These are phyloP conservation scores for Russula compacta DNA, from an alignment of 768 basidiomycete species.

Conservation along the genomic window DNA sequence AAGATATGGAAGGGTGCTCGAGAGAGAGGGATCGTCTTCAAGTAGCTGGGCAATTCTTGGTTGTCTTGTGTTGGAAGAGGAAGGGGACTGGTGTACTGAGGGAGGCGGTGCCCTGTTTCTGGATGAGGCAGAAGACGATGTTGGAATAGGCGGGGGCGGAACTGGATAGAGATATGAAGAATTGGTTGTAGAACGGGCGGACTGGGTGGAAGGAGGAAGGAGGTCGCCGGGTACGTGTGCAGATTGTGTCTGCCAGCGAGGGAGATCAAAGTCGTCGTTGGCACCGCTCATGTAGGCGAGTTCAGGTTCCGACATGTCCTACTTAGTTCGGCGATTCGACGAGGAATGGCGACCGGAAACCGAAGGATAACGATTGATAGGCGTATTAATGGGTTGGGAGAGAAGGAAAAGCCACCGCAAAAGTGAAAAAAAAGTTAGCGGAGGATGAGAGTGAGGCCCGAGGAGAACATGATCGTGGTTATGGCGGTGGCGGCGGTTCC, in stretches of 20 bases:
- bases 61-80: conserved; percentile 36
- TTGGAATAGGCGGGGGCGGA: conserved; percentile 44
- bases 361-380: conserved; percentile 8
- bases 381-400: background rate
- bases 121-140: conserved; percentile 27
- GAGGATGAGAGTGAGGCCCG: background rate
- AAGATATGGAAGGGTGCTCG: conserved; percentile 40
- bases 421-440: background rate
- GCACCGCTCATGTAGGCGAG: conserved; percentile 64
- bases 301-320: conserved; percentile 65
- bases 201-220: conserved; percentile 51
- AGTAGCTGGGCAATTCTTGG: conserved; percentile 59
- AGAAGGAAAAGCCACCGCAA: background rate
- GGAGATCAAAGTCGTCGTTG: conserved; percentile 75
- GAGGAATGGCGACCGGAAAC: conserved; percentile 10
- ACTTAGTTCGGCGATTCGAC: conserved; percentile 10
- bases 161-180: conserved; percentile 46
- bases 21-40: conserved; percentile 43
- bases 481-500: background rate
- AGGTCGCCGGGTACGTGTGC: conserved; percentile 30
- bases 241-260: conserved; percentile 44
- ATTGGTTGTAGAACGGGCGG: conserved; percentile 39
- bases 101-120: conserved; percentile 38
- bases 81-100: conserved; percentile 40
- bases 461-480: conserved; percentile 6